Evolutionary conservation across 2,329 filamentous ascomycete genomes (phyloP).

Genomic region (Delphinella strobiligena): DNA sequence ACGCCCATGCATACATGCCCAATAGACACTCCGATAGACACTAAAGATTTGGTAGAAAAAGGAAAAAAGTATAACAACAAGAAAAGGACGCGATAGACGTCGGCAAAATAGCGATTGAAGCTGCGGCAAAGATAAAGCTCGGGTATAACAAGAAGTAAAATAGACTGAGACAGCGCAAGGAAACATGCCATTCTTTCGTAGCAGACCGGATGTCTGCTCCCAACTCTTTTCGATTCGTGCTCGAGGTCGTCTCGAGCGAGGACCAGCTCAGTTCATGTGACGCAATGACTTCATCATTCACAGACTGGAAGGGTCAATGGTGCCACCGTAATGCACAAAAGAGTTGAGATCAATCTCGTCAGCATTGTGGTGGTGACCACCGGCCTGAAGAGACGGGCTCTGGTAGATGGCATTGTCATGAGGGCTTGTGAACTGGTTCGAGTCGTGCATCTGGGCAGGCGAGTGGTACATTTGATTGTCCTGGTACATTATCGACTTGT

Average conservation of each 20-base stretch:
- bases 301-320: slow-evolving; percentile 33
- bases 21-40: too few species aligned
- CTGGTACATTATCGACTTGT: slow-evolving; percentile 24
- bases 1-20: too few species aligned
- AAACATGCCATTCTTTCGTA: not conserved
- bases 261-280: not conserved
- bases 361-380: slow-evolving; percentile 11
- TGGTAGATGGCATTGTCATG: slow-evolving; percentile 8
- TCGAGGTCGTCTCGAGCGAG: not conserved
- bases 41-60: too few species aligned
- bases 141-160: slow-evolving; percentile 3
- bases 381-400: slow-evolving; percentile 24
- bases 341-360: slow-evolving; percentile 30
- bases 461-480: slow-evolving; percentile 30
- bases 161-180: not conserved
- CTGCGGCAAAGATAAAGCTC: not conserved
- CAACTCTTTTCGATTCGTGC: not conserved
- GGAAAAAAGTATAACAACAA: too few species aligned
- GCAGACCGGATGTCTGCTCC: not conserved
- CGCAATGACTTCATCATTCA: slow-evolving; percentile 19
- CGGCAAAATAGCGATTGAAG: too few species aligned
- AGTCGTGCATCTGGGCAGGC: slow-evolving; percentile 23
- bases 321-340: slow-evolving; percentile 31
- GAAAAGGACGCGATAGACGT: too few species aligned
- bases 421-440: slow-evolving; percentile 17